These are phyloP conservation scores for Taphrina confusa DNA, from an alignment of 1,139 yeast genomes.

Conservation along the genomic window DNA sequence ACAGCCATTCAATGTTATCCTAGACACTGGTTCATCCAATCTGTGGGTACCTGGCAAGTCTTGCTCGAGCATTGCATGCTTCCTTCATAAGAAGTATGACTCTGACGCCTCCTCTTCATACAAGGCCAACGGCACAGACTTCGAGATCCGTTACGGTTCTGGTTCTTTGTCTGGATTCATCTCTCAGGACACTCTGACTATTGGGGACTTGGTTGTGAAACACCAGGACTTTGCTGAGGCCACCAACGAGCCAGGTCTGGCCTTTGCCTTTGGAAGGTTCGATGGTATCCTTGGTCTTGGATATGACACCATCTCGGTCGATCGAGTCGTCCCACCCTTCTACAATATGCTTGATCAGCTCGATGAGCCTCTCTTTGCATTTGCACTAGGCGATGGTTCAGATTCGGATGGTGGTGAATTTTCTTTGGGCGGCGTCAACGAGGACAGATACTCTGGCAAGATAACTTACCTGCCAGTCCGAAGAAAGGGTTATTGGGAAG, in stretches of 20 bases:
- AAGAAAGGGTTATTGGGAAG: constrained; percentile 99
- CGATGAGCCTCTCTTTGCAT: constrained; percentile 82
- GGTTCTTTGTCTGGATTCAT: constrained; percentile 90
- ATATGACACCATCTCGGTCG: constrained; percentile 84
- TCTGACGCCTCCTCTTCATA: constrained; percentile 76
- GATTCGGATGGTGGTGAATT: constrained; percentile 79
- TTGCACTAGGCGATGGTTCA: constrained; percentile 78
- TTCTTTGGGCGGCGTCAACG: constrained; percentile 91
- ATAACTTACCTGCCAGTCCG: constrained; percentile 94
- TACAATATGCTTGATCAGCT: constrained; percentile 81
- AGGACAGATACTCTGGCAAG: constrained; percentile 71
- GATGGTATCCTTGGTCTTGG: constrained; percentile 96
- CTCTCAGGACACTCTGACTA: constrained; percentile 73
- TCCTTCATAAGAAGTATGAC: constrained; percentile 85
- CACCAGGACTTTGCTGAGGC: constrained; percentile 95
- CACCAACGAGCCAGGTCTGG: constrained; percentile 93
- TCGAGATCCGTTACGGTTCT: constrained; percentile 84
- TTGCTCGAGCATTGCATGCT: constrained; percentile 92
- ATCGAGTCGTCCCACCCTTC: constrained; percentile 87
- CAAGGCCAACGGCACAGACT: constrained; percentile 79
- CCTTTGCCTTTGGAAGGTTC: constrained; percentile 96
- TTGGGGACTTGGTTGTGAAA: constrained; percentile 83
- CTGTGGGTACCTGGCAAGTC: constrained; percentile 92
- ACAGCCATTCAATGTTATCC: constrained; percentile 76
- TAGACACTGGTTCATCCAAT: constrained; percentile 95